phyloP scores from a whole-genome alignment of 2,329 filamentous ascomycete species.

The Aspergillus brasiliensis region DNA sequence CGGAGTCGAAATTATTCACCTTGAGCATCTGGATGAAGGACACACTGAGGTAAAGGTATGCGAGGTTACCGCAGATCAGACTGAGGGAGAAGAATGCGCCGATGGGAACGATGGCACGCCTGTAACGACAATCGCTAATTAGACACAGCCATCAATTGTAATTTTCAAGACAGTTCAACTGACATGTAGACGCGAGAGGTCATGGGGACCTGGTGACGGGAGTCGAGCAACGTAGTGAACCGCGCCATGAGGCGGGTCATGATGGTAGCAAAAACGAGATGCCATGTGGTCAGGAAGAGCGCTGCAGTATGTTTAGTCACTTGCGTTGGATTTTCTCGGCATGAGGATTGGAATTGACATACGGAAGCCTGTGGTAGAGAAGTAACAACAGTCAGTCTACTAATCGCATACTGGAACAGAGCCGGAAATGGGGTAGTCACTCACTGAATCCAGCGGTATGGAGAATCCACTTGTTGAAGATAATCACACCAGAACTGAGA shows the following conservation, averaged over 20 bases:
- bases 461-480: constrained; percentile 99
- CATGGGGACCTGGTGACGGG: constrained; percentile 95
- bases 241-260: constrained; percentile 92
- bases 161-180: constrained; percentile 8
- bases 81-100: constrained; percentile 94
- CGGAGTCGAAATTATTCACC: constrained; percentile 52
- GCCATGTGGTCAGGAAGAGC: constrained; percentile 84
- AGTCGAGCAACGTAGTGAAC: constrained; percentile 85
- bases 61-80: constrained; percentile 94
- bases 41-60: constrained; percentile 92
- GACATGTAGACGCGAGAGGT: constrained; percentile 80
- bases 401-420: not conserved
- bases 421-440: constrained; percentile 30
- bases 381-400: constrained; percentile 13
- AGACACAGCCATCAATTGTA: not conserved
- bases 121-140: constrained; percentile 4
- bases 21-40: constrained; percentile 99
- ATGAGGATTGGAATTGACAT: constrained; percentile 24
- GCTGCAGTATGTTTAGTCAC: constrained; percentile 30
- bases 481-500: constrained; percentile 87
- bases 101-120: constrained; percentile 86
- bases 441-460: constrained; percentile 79
- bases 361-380: constrained; percentile 46
- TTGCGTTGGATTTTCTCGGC: not conserved
- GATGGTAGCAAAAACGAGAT: constrained; percentile 84